Evolutionary conservation across 176 grass and related monocot species (phyloP).

Genomic region (Saccharum spontaneum): DNA sequence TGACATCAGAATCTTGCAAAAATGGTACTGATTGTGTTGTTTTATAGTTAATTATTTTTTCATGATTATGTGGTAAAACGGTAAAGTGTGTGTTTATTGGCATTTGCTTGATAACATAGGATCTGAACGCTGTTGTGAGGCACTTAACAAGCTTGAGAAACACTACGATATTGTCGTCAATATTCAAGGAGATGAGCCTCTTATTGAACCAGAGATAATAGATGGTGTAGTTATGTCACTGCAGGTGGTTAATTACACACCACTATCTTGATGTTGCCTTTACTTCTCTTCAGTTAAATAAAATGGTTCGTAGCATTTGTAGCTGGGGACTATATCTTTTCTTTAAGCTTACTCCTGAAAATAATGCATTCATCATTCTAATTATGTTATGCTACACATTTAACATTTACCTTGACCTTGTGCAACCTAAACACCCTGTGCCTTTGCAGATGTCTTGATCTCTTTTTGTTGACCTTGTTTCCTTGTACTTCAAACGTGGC

Average conservation of each 20-base stretch:
- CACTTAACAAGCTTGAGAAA: conserved; percentile 74
- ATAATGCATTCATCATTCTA: neutral
- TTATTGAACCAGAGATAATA: conserved; percentile 98
- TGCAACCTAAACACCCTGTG: neutral
- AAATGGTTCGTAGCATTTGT: neutral
- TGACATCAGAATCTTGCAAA: conserved; percentile 89
- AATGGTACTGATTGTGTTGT: conserved; percentile 58
- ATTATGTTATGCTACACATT: neutral
- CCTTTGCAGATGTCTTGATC: neutral
- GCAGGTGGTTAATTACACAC: conserved; percentile 63
- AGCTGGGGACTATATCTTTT: neutral
- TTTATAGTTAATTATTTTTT: neutral
- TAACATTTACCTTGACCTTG: neutral
- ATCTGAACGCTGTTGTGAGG: conserved; percentile 90
- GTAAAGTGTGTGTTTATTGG: neutral
- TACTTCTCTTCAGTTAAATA: neutral
- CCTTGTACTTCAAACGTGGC: conserved; percentile 7
- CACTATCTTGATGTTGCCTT: conserved; percentile 2
- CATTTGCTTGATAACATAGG: conserved; percentile 42
- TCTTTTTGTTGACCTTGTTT: neutral
- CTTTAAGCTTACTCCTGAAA: neutral
- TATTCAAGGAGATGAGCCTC: conserved; percentile 94
- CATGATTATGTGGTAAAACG: neutral
- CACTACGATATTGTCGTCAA: conserved; percentile 92
- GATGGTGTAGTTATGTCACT: conserved; percentile 92